Base-by-base conservation (phyloP, 306 rosid species). In the Cajanus cajan region DNA sequence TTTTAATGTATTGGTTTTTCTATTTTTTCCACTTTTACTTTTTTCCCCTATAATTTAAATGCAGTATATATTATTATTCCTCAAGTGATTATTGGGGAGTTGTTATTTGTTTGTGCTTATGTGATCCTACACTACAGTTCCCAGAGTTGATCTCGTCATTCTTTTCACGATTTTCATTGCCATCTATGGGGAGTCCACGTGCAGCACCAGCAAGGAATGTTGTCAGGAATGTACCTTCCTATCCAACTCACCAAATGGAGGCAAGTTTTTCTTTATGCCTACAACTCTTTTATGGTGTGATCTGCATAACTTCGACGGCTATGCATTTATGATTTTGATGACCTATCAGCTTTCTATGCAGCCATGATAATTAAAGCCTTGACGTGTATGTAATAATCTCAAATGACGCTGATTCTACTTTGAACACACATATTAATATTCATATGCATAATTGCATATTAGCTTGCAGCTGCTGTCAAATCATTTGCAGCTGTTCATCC, bases 161-260 rank as follows among this genome's bases (percentile, higher is more conserved):
- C 51, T 93, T 96, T 86, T 87, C 94, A 5, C 84, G 93, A 61
- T 62, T 91, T 82, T 82, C 94, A 36, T 88, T 90, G 89, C 99
- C 94, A 82, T 88, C 96, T 39, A 74, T 44, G 64, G 90, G 96
- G 70, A 89, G 84, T 88, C 89, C 86, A 8, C 89, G 84, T 22
- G 79, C 90, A 78, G 70, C 96, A 61, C 87, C 97, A 37, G 37
- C 85, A 8, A 87, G 97, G 86, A 84, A 85, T 78, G 85, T 80
- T 76, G 78, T 65, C 22, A 88, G 92, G 76, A 88, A 79, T 68
- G 51, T 78, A 74, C 90, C 94, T 72, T 83, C 93, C 71, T 83
- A 81, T 74, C 78, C 91, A 40, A 72, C 82, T 80, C 98, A 80
- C 82, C 98, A 86, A 82, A 82, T 84, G 69, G 96, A 93, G 99